phyloP scores from a whole-genome alignment of 495 filamentous ascomycete genomes.

The Neurospora sp. region DNA sequence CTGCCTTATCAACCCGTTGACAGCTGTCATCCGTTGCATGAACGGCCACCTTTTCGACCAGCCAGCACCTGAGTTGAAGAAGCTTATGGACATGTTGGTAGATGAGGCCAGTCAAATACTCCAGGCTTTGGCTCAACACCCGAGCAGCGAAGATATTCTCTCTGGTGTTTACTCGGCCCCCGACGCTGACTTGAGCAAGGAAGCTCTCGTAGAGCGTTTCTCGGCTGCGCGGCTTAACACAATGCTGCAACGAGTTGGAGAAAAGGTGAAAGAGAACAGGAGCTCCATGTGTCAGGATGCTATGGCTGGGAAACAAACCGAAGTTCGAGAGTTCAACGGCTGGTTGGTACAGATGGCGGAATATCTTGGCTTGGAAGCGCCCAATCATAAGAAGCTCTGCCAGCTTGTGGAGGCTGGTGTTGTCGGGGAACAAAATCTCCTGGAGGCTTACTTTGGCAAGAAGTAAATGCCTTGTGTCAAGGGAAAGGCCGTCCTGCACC shows the following conservation, averaged over 20 bases:
- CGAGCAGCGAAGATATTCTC: constrained; percentile 17
- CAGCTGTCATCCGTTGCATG: constrained; percentile 56
- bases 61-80: constrained; percentile 42
- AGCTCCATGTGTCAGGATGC: constrained; percentile 82
- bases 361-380: constrained; percentile 12
- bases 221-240: constrained; percentile 10
- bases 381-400: constrained; percentile 20
- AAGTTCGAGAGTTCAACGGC: constrained; percentile 79
- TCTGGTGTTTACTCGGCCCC: neutral
- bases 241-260: constrained; percentile 34
- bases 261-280: constrained; percentile 54
- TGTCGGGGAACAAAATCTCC: constrained; percentile 9
- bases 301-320: constrained; percentile 48
- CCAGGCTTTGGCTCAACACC: constrained; percentile 29
- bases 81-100: constrained; percentile 43
- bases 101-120: constrained; percentile 55
- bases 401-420: constrained; percentile 15
- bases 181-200: constrained; percentile 35
- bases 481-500: neutral
- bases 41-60: constrained; percentile 66
- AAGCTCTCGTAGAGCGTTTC: constrained; percentile 34
- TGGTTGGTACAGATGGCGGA: constrained; percentile 49
- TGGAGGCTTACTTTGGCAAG: constrained; percentile 11
- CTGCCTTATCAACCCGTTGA: constrained; percentile 71
- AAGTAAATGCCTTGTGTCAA: constrained; percentile 7